Evolutionary conservation across 768 basidiomycete genomes (phyloP).

Genomic region (Punctularia strigosozonata): DNA sequence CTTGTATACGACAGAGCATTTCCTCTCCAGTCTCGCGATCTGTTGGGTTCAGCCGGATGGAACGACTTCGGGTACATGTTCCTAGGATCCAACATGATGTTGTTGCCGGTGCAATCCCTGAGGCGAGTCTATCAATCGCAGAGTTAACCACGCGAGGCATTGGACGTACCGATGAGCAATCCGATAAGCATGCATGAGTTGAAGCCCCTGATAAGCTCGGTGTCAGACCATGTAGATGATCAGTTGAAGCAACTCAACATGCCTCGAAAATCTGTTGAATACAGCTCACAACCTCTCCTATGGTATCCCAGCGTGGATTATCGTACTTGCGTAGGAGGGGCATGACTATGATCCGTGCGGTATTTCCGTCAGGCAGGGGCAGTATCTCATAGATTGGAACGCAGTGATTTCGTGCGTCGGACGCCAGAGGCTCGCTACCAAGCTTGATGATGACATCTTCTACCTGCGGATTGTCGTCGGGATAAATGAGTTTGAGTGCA

Average conservation of each 20-base stretch:
- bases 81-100: constrained; percentile 7
- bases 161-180: constrained; percentile 17
- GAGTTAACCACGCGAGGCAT: background rate
- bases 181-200: constrained; percentile 19
- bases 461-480: constrained; percentile 14
- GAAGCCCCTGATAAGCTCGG: constrained; percentile 21
- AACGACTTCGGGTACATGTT: constrained; percentile 5
- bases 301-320: constrained; percentile 15
- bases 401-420: constrained; percentile 22
- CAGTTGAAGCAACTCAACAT: background rate
- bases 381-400: constrained; percentile 18
- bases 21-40: constrained; percentile 1
- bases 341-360: constrained; percentile 12
- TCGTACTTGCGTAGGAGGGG: constrained; percentile 9
- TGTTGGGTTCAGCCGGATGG: constrained; percentile 2
- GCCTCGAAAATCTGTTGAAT: constrained; percentile 23
- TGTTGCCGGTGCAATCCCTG: constrained; percentile 4
- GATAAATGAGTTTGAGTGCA: constrained; percentile 16
- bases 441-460: constrained; percentile 17
- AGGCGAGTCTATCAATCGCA: background rate
- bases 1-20: constrained; percentile 5
- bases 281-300: constrained; percentile 22
- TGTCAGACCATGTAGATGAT: background rate
- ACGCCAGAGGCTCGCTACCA: background rate
- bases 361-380: constrained; percentile 9